Conservation (phyloP, 768 basidiomycete species). For the Coprinopsis marcescibilis region DNA sequence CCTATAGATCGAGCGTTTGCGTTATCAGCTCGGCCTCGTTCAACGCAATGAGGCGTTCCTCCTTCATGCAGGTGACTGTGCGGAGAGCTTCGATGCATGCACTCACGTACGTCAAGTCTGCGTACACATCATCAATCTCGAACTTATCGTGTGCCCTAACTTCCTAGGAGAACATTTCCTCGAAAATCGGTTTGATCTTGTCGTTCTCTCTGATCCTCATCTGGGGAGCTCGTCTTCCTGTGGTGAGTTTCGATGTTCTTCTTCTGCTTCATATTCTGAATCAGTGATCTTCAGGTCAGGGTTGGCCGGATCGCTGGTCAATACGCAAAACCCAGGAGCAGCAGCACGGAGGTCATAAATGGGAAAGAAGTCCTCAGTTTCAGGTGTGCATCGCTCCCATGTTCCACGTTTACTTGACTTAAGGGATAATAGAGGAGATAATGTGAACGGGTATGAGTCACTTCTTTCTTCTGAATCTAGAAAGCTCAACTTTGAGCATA, state of each 20-base stretch:
- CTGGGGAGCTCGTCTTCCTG: constrained; percentile 90
- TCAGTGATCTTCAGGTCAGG: constrained; percentile 45
- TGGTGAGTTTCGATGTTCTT: constrained; percentile 45
- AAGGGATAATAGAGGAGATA: constrained; percentile 69
- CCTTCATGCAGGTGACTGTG: constrained; percentile 96
- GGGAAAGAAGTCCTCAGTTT: constrained; percentile 81
- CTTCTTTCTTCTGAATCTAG: background rate
- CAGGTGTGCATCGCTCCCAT: constrained; percentile 33
- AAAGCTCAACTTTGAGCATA: constrained; percentile 4
- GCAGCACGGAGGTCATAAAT: constrained; percentile 70
- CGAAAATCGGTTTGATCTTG: constrained; percentile 85
- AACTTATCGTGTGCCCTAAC: constrained; percentile 10
- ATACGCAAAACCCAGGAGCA: constrained; percentile 92
- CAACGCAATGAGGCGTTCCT: constrained; percentile 88
- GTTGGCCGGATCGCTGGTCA: constrained; percentile 94
- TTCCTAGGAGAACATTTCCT: constrained; percentile 73
- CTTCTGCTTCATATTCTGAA: background rate
- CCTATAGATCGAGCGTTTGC: constrained; percentile 73
- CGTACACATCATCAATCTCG: background rate
- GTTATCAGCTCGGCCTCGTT: constrained; percentile 73
- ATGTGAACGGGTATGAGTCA: constrained; percentile 75
- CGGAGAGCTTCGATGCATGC: constrained; percentile 91
- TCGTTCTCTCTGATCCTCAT: constrained; percentile 94
- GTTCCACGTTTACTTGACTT: background rate
- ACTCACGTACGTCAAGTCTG: constrained; percentile 56